Evolutionary conservation across 2,329 filamentous ascomycete genomes (phyloP), one percentile per base, ranked within the genome.

Genomic region (Fusarium verticillioides): DNA sequence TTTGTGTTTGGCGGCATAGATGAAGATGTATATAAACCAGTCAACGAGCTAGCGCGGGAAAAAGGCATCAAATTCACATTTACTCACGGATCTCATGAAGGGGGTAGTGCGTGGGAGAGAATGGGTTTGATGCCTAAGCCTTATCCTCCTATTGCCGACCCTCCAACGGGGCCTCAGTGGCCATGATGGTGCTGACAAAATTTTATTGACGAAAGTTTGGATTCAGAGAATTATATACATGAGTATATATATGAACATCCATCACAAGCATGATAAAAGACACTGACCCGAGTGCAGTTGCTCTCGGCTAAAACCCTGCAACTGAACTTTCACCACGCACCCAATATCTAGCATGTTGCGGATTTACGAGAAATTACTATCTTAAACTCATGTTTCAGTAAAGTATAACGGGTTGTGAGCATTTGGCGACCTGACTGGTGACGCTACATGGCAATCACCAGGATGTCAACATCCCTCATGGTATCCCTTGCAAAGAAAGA

Each of bases 21-120:
- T 6, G 2, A 8, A 2, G 9, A 11, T 4, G 10, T 18, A 21
- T 54, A n/a, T 18, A 5, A 54, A 1, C 34, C 50, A 2, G 23
- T 54, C 0, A 28, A 7, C 0, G 19, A 28, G 0, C 8, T 54
- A 9, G 34, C 50, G 19, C 7, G 19, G 19, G 23, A 53, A 0
- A 53, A 16, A 1, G 50, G 34, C 3, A 37, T 53, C 10, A 3
- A 28, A 7, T 39, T 53, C 7, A 18, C 9, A 0, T 18, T 39
- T 26, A 28, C 0, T 2, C 18, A 16, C 32, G 4, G 0, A 16
- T 8, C 13, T 12, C 23, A 16, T 9, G 9, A 7, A 37, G 13
- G 13, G 9, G 34, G 12, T 11, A 28, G 8, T 21, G 1, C 13
- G 2, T 53, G 50, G 50, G 23, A 21, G 23, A 9, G 2, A 16